phyloP scores from a whole-genome alignment of 345 rosid species.

The Abelmoschus esculentus region DNA sequence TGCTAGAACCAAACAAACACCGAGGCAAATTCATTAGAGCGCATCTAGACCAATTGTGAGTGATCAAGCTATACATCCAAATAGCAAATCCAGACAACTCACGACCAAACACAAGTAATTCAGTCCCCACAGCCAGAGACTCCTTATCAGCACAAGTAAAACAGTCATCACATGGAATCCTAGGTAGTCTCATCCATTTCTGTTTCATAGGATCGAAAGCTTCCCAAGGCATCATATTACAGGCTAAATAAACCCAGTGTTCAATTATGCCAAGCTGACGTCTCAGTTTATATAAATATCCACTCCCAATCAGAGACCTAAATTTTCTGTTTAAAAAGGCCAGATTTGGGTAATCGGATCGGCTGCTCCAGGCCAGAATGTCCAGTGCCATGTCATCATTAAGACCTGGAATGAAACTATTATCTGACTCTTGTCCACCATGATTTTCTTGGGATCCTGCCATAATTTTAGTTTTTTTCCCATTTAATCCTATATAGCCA shows the following conservation, averaged over 20 bases:
- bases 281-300: slow-evolving; percentile 30
- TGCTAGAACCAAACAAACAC: slow-evolving; percentile 39
- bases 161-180: slow-evolving; percentile 39
- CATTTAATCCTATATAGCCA: slow-evolving; percentile 11
- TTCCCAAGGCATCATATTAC: slow-evolving; percentile 37
- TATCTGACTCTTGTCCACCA: slow-evolving; percentile 14
- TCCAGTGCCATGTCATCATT: slow-evolving; percentile 29
- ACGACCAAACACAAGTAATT: slow-evolving; percentile 40
- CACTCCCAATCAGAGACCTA: slow-evolving; percentile 28
- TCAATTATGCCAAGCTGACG: slow-evolving; percentile 27
- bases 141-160: slow-evolving; percentile 39
- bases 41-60: slow-evolving; percentile 27
- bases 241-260: slow-evolving; percentile 40
- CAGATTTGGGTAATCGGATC: slow-evolving; percentile 29
- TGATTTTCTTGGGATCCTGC: slow-evolving; percentile 20
- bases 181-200: slow-evolving; percentile 36
- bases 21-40: slow-evolving; percentile 30
- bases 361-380: slow-evolving; percentile 26
- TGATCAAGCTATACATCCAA: slow-evolving; percentile 30
- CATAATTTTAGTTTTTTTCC: not conserved
- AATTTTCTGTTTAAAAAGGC: slow-evolving; percentile 31
- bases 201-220: slow-evolving; percentile 35
- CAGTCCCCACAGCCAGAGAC: slow-evolving; percentile 38
- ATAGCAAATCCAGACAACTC: slow-evolving; percentile 34
- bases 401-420: slow-evolving; percentile 29